Evolutionary conservation across 2,329 filamentous ascomycete species (phyloP).

Genomic region (Tolypocladium tundrense): DNA sequence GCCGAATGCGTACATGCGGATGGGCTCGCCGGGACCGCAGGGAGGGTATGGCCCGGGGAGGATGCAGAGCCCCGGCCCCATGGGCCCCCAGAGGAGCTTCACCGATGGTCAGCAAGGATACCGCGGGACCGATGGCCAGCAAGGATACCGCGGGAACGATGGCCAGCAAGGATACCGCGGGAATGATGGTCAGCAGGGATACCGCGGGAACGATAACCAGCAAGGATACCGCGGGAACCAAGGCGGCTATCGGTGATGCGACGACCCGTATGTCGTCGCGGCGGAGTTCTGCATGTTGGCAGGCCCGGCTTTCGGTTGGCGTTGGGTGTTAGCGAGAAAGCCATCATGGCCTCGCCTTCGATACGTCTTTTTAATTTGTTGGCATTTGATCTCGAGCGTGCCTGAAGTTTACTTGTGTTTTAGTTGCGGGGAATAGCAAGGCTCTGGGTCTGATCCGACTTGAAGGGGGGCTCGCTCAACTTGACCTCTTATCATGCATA

Average conservation of each 20-base stretch:
- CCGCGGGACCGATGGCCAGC: too few species aligned
- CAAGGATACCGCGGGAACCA: neutral
- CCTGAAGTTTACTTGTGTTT: neutral
- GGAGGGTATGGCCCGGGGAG: conserved; percentile 3
- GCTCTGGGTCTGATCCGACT: neutral
- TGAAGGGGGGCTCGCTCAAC: neutral
- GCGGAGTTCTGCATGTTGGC: neutral
- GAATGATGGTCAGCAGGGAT: neutral
- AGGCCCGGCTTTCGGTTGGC: neutral
- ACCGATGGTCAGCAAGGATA: neutral
- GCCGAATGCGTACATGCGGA: conserved; percentile 1
- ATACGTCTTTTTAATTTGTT: neutral
- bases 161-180: neutral
- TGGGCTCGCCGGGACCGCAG: conserved; percentile 8
- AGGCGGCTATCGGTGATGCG: neutral
- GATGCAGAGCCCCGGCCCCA: conserved; percentile 6
- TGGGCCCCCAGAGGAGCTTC: conserved; percentile 6
- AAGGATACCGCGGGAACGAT: neutral
- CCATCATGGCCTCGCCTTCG: neutral
- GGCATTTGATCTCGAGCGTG: neutral
- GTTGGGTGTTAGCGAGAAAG: neutral
- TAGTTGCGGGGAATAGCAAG: neutral
- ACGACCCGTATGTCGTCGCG: neutral
- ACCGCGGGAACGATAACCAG: neutral
- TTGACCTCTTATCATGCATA: too few species aligned